Evolutionary conservation across 1,284 basidiomycete genomes (phyloP), one percentile per base, ranked within the genome.

Genomic region (Rhodotorula sp.): DNA sequence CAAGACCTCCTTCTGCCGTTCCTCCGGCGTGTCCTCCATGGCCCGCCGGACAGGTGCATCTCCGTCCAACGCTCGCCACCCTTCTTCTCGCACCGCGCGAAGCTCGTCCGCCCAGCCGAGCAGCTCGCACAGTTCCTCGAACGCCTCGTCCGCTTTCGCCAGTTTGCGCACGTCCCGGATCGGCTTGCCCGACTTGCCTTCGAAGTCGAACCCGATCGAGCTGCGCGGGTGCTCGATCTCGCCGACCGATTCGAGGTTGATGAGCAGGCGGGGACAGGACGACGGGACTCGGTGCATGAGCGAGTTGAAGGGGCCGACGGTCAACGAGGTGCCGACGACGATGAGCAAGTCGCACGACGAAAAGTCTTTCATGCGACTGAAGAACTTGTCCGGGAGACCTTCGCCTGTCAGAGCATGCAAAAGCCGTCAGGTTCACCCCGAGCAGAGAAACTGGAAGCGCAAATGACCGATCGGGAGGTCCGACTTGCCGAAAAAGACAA

Each of bases 271-370:
- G 0, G 85, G 85, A 43, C 82, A 83, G 16, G 68, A 43, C 4
- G 71, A 46, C 0, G 80, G 76, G 7, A 86, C 85, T 16, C 80
- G 78, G 69, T 84, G 79, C 26, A 86, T 80, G 2, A 87, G 80
- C 2, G 81, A 81, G 3, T 86, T 85, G 76, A 87, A 87, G 3
- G 86, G 86, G 34, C 85, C 83, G 3, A 86, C 86, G 8, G 88
- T 89, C 39, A 96, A 85, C 3, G 93, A 96, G 0, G 96, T 98
- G 39, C 96, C 96, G 76, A 98, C 89, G 46, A 97, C 88, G 76
- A 98, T 88, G 26, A 98, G 86, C 16, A 98, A 85, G 81, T 98
- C 93, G 3, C 91, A 91, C 29, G 78, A 54, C 5, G 84, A 79
- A 39, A 85, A 82, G 54, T 85, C 84, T 3, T 62, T 23, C 23